A percentile compares a stretch with the other conserved stretches of the same genome.
phyloP scores from a whole-genome alignment of 192 early-diverging fungal species.

The Coemansia sp. region DNA sequence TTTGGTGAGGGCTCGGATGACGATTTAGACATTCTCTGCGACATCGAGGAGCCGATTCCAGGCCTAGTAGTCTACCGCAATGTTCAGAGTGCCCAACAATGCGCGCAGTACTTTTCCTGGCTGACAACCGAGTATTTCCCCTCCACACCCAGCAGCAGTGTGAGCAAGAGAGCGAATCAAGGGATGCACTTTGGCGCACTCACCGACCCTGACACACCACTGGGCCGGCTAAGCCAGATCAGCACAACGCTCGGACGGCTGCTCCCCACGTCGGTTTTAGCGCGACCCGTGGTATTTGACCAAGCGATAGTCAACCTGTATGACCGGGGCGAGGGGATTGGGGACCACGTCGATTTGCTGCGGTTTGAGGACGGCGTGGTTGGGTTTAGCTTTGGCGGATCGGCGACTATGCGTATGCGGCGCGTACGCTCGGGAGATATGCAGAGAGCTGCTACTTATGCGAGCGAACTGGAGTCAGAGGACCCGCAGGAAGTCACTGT shows the following conservation, averaged over 20 bases:
- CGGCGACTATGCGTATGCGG: constrained; percentile 48
- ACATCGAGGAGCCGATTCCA: constrained; percentile 10
- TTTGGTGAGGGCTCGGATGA: constrained; percentile 8
- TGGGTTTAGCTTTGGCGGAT: constrained; percentile 43
- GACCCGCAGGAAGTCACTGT: constrained; percentile 8
- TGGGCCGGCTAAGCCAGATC: constrained; percentile 12
- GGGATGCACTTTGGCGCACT: constrained; percentile 43
- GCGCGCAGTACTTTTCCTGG: constrained; percentile 24
- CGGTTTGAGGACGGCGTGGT: constrained; percentile 57
- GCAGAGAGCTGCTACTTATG: constrained; percentile 11
- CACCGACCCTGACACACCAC: constrained; percentile 8
- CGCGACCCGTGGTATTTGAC: constrained; percentile 29
- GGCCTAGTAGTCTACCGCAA: constrained; percentile 18
- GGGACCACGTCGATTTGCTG: constrained; percentile 56
- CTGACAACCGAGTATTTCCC: constrained; percentile 34
- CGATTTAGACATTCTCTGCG: neutral
- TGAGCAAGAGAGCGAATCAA: constrained; percentile 20
- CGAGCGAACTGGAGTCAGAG: neutral
- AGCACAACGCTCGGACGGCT: neutral
- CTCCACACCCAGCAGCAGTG: neutral
- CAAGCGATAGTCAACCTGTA: constrained; percentile 59
- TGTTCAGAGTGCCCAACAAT: neutral
- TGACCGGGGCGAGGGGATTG: constrained; percentile 53
- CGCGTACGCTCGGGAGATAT: neutral
- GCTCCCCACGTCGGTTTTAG: neutral